phyloP scores from a whole-genome alignment of 2,329 filamentous ascomycete genomes.

The Zasmidium angulare region DNA sequence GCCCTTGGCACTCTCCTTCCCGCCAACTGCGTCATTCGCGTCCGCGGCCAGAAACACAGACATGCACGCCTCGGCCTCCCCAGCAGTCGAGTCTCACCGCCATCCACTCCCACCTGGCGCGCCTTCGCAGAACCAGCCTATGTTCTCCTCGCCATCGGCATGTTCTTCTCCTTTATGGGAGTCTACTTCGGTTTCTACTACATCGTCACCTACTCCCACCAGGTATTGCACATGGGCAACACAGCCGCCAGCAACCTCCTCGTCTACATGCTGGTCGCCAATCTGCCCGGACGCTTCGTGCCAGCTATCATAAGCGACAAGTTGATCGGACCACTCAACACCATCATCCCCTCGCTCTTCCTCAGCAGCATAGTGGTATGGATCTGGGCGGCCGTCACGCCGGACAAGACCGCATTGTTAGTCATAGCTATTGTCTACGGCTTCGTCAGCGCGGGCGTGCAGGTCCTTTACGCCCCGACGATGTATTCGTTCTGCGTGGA shows the following conservation, averaged over 20 bases:
- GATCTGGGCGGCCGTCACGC: conserved; percentile 48
- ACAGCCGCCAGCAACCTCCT: conserved; percentile 30
- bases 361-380: conserved; percentile 52
- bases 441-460: conserved; percentile 33
- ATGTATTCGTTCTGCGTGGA: conserved; percentile 24
- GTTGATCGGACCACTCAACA: conserved; percentile 37
- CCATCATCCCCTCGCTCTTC: conserved; percentile 39
- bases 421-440: conserved; percentile 36
- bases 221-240: conserved; percentile 27
- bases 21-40: conserved; percentile 24
- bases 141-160: conserved; percentile 28
- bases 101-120: not conserved
- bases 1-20: conserved; percentile 24
- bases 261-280: conserved; percentile 33
- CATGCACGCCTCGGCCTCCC: not conserved
- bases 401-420: conserved; percentile 20
- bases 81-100: not conserved
- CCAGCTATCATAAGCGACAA: conserved; percentile 32
- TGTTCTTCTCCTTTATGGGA: conserved; percentile 36
- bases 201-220: conserved; percentile 31
- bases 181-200: conserved; percentile 37
- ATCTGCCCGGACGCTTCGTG: conserved; percentile 35
- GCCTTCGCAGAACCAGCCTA: conserved; percentile 17
- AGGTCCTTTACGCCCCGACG: conserved; percentile 31
- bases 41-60: conserved; percentile 17